A percentile compares a stretch with the other conserved stretches of the same genome.
Evolutionary conservation across 352 stramenopile genomes (phyloP).

Genomic region (Pelagophyceae sp.): DNA sequence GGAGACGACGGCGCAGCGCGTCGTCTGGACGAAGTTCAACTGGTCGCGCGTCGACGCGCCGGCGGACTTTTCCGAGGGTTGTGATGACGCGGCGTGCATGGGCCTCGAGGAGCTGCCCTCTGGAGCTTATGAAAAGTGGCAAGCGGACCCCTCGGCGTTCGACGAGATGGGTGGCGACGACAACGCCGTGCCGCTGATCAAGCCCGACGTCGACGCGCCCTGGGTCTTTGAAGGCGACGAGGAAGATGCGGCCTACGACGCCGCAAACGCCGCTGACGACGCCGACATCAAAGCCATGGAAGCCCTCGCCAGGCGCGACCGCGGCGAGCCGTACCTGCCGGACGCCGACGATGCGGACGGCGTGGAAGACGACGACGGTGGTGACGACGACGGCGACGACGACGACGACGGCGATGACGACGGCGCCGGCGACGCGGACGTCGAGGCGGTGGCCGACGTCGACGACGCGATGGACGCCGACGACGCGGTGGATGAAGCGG

Average conservation of each 20-base stretch:
- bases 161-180: no score
- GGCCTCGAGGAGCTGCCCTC: slow-evolving; percentile 7
- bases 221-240: no score
- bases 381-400: background rate
- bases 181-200: no score
- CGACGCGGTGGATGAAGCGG: background rate
- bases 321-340: background rate
- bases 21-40: background rate
- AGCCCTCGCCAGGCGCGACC: no score
- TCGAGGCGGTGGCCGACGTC: background rate
- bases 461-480: slow-evolving; percentile 21
- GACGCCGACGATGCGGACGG: background rate
- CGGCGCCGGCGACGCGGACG: no score
- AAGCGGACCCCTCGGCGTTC: no score
- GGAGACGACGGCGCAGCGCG: background rate
- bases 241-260: no score
- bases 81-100: background rate
- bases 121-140: background rate
- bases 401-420: background rate
- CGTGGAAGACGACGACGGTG: background rate
- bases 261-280: no score
- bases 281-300: no score
- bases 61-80: background rate
- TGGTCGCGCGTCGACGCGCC: background rate
- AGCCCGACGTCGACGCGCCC: no score